Percentiles rank a stretch among this genome's conserved stretches.
phyloP scores from a whole-genome alignment of 768 basidiomycete genomes.

The Tricholoma terreum region DNA sequence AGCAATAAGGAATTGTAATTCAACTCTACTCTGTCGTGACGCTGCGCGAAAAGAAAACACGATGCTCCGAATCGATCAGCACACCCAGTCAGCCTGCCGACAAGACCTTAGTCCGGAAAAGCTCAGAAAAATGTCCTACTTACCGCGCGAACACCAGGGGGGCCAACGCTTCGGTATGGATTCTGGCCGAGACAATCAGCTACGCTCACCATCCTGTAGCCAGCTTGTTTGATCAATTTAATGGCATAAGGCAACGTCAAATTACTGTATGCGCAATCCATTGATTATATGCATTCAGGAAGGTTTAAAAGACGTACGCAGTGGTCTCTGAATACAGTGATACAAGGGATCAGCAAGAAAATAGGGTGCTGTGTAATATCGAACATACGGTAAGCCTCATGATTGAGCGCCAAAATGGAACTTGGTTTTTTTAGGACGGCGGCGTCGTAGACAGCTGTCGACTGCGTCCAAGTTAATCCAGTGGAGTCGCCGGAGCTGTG shows the following conservation, averaged over 20 bases:
- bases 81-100: slow-evolving; percentile 1
- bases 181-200: slow-evolving; percentile 39
- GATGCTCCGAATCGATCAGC: neutral
- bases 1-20: neutral
- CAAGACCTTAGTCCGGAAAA: neutral
- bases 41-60: no score
- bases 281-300: neutral
- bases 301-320: slow-evolving; percentile 16
- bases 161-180: slow-evolving; percentile 34
- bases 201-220: slow-evolving; percentile 41
- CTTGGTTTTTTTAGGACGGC: slow-evolving; percentile 27
- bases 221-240: slow-evolving; percentile 32
- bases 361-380: neutral
- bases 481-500: slow-evolving; percentile 37
- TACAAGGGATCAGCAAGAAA: neutral
- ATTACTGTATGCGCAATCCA: slow-evolving; percentile 20
- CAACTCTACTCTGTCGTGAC: no score
- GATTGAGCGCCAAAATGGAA: slow-evolving; percentile 38
- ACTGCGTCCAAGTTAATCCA: slow-evolving; percentile 26
- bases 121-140: slow-evolving; percentile 8
- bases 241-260: slow-evolving; percentile 40
- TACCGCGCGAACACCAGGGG: slow-evolving; percentile 30
- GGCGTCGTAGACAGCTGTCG: slow-evolving; percentile 27
- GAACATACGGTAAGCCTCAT: slow-evolving; percentile 33
- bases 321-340: slow-evolving; percentile 14